phyloP scores from a whole-genome alignment of 768 basidiomycete genomes.

The Tricholoma hemisulphureum region DNA sequence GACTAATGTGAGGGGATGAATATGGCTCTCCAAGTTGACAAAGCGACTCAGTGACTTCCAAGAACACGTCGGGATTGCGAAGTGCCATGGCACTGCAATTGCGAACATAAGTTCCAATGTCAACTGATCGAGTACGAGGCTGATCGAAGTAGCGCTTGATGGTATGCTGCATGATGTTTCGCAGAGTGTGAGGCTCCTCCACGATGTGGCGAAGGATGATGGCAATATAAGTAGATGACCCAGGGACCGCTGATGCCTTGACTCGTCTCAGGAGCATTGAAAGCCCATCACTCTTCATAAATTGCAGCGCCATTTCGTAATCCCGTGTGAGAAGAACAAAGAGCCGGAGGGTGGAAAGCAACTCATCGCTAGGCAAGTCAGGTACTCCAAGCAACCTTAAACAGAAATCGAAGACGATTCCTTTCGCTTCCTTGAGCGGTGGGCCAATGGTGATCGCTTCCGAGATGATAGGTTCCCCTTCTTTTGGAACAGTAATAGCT shows the following conservation, averaged over 20 bases:
- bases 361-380: conserved; percentile 72
- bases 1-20: conserved; percentile 55
- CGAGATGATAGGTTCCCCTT: conserved; percentile 58
- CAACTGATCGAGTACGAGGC: conserved; percentile 64
- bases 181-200: conserved; percentile 68
- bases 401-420: conserved; percentile 73
- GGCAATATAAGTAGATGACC: conserved; percentile 79
- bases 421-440: conserved; percentile 56
- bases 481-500: conserved; percentile 62
- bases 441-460: conserved; percentile 61
- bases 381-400: conserved; percentile 65
- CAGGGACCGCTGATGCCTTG: conserved; percentile 55
- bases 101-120: conserved; percentile 71
- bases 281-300: conserved; percentile 69
- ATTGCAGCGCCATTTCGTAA: conserved; percentile 57
- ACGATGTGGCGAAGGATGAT: conserved; percentile 91
- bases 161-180: conserved; percentile 76
- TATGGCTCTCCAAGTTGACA: conserved; percentile 74
- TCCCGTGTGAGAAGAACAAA: conserved; percentile 84
- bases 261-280: conserved; percentile 64
- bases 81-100: conserved; percentile 77
- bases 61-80: conserved; percentile 75
- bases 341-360: conserved; percentile 77
- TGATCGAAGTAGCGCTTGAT: conserved; percentile 79
- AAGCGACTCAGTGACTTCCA: conserved; percentile 66